Evolutionary conservation across 768 basidiomycete genomes (phyloP), one percentile per base, ranked within the genome.

Genomic region (Cyclocybe aegerita): DNA sequence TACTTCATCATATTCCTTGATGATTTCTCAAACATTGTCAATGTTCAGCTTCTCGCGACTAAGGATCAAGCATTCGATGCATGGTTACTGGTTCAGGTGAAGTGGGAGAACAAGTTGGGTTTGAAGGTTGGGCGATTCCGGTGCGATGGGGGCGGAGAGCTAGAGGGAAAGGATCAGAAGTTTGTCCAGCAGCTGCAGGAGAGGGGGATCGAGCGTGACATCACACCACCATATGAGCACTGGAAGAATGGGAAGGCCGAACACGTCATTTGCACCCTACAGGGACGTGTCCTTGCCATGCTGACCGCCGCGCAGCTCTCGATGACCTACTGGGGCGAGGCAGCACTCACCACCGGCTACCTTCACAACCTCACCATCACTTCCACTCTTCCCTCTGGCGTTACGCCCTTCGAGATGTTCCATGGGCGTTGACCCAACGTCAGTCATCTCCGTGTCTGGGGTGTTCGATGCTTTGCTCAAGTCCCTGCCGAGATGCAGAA

Each of bases 181-280:
- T 55, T 58, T 39, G 29, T 47, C 0, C 2, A 37, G 1, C 14
- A 29, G 1, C 23, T 58, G 9, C 23, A 31, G 12, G 34, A 3
- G 1, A 9, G 50, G 11, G 55, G 58, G 4, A 55, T 60, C 0
- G 43, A 49, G 12, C 10, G 12, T 4, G 50, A 57, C 4, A 45
- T 49, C 3, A 38, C 36, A 3, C 43, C 55, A 3, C 33, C n/a
- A 0, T 57, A 57, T 23, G 52, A 54, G 17, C 55, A 60, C 30
- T 50, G 40, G 53, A 51, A 54, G 39, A 60, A 60, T 12, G 55
- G 58, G 0, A 49, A 54, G 32, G 41, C 44, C 7, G 58, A 59
- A 33, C 35, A 14, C 1, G 11, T 49, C 11, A 10, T 56, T 23
- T 49, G 56, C 6, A 57, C 49, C 29, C 4, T 57, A 2, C 52